phyloP scores from a whole-genome alignment of 2,329 filamentous ascomycete species.

The Colletotrichum ledebouriae region DNA sequence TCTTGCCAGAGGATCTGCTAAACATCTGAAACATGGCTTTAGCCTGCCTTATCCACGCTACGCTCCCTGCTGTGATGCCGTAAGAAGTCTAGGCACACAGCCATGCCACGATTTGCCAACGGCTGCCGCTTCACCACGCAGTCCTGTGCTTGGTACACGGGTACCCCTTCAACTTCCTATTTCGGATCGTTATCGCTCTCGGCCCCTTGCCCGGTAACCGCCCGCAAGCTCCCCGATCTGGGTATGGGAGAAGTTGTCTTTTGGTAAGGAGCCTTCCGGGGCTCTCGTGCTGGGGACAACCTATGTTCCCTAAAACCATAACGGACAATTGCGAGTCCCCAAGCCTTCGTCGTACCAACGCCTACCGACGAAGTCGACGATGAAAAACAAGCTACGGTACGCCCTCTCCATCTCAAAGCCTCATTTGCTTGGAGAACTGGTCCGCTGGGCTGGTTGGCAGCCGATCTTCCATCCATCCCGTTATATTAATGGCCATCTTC shows the following conservation, averaged over 20 bases:
- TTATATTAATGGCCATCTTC: neutral
- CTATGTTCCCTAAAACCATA: conserved; percentile 6
- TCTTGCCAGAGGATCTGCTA: conserved; percentile 42
- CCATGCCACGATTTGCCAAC: conserved; percentile 38
- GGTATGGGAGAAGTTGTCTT: conserved; percentile 25
- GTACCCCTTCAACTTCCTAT: neutral
- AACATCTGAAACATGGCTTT: conserved; percentile 40
- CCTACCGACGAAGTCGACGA: conserved; percentile 6
- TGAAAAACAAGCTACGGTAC: conserved; percentile 9
- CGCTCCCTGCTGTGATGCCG: conserved; percentile 13
- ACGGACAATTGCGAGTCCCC: neutral
- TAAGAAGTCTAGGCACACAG: conserved; percentile 40
- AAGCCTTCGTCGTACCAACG: conserved; percentile 2
- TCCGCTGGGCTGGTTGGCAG: conserved; percentile 1
- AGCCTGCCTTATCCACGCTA: conserved; percentile 30
- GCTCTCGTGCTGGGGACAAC: conserved; percentile 15
- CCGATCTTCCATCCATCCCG: conserved; percentile 25
- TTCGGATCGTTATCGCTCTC: conserved; percentile 12
- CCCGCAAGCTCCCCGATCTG: conserved; percentile 16
- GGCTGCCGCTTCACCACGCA: conserved; percentile 21
- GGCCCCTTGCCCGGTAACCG: conserved; percentile 7
- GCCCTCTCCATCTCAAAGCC: conserved; percentile 25
- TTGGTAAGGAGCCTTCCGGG: conserved; percentile 7
- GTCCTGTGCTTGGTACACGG: conserved; percentile 4
- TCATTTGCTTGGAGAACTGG: neutral